Evolutionary conservation across 768 basidiomycete genomes (phyloP).

Genomic region (Chalciporus piperatus): DNA sequence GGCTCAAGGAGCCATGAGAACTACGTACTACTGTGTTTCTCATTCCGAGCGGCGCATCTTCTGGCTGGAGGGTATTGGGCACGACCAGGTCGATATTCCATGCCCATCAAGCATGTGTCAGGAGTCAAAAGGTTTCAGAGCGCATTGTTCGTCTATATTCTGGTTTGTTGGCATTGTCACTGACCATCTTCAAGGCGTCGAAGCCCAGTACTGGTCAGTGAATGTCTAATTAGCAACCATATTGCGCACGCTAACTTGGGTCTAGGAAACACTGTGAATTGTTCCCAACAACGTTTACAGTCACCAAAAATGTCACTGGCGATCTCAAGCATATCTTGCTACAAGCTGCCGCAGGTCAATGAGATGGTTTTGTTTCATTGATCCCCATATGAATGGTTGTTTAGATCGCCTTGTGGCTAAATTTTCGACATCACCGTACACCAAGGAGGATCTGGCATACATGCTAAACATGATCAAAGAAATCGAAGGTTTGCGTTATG

Average conservation of each 20-base stretch:
- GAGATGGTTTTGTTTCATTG: neutral
- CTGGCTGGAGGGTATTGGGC: slow-evolving; percentile 26
- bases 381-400: neutral
- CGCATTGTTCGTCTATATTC: slow-evolving; percentile 21
- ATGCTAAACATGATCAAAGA: slow-evolving; percentile 31
- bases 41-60: slow-evolving; percentile 28
- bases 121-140: slow-evolving; percentile 4
- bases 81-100: slow-evolving; percentile 16
- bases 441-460: slow-evolving; percentile 17
- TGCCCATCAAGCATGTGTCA: slow-evolving; percentile 24
- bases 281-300: slow-evolving; percentile 23
- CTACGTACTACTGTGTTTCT: slow-evolving; percentile 28
- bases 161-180: neutral
- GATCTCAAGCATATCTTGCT: slow-evolving; percentile 23
- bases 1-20: neutral
- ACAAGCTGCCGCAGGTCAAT: slow-evolving; percentile 30
- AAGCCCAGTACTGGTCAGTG: slow-evolving; percentile 30
- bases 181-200: slow-evolving; percentile 21
- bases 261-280: slow-evolving; percentile 31
- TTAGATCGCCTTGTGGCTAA: slow-evolving; percentile 29
- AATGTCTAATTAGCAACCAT: no score
- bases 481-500: slow-evolving; percentile 17
- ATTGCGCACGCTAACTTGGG: neutral
- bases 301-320: slow-evolving; percentile 17
- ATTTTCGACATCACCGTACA: slow-evolving; percentile 33